A percentile compares a stretch with the other conserved stretches of the same genome.
Conservation (phyloP, 2,329 filamentous ascomycete genomes). For the Diaporthe citrichinensis region DNA sequence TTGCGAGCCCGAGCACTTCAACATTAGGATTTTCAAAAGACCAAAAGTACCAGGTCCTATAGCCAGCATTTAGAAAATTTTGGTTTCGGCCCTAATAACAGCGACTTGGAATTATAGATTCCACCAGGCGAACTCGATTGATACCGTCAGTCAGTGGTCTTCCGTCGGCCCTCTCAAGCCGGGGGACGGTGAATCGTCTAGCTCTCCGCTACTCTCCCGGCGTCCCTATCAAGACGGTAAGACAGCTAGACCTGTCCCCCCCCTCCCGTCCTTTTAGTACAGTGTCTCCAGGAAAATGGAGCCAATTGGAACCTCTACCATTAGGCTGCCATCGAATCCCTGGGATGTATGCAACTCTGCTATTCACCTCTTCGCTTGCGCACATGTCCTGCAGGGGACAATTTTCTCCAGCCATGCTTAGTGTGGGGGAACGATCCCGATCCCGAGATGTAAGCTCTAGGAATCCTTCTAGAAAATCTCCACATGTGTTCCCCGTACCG, state of each 20-base stretch:
- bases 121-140: neutral
- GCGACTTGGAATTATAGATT: neutral
- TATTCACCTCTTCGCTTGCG: neutral
- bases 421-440: slow-evolving; percentile 24
- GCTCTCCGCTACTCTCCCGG: neutral
- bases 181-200: neutral
- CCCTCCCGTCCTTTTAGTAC: neutral
- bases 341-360: neutral
- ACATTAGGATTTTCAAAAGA: neutral
- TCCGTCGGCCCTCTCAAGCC: neutral
- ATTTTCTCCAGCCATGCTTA: neutral
- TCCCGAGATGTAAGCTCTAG: slow-evolving; percentile 19
- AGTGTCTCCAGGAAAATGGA: neutral
- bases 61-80: neutral
- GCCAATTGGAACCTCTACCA: neutral
- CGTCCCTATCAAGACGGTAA: too few relatives aligned
- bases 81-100: too few relatives aligned
- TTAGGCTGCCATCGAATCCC: too few relatives aligned
- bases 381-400: neutral
- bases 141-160: neutral
- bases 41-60: neutral
- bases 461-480: slow-evolving; percentile 3
- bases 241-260: neutral
- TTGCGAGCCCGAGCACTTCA: neutral
- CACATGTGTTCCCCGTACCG: neutral